phyloP scores from a whole-genome alignment of 2,329 filamentous ascomycete genomes.

The Colletotrichum filicis region DNA sequence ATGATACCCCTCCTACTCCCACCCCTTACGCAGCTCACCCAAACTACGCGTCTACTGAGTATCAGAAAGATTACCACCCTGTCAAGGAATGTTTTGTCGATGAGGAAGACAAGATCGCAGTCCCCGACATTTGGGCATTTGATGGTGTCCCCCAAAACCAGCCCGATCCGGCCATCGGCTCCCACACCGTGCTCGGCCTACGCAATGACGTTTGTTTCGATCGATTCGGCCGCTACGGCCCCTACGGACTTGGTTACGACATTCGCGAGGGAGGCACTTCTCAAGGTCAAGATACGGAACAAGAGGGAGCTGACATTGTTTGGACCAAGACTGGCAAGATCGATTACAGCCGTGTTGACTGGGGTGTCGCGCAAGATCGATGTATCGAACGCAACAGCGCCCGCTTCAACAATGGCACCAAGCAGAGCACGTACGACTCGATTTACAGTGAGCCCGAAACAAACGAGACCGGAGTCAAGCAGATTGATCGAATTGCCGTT shows the following conservation, averaged over 20 bases:
- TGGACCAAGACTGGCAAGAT: slow-evolving; percentile 67
- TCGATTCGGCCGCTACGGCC: slow-evolving; percentile 83
- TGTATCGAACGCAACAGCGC: slow-evolving; percentile 70
- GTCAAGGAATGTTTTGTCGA: slow-evolving; percentile 74
- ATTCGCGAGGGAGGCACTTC: slow-evolving; percentile 76
- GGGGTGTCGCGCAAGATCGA: slow-evolving; percentile 63
- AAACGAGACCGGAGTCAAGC: slow-evolving; percentile 44
- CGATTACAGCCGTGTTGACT: slow-evolving; percentile 66
- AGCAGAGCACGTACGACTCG: slow-evolving; percentile 37
- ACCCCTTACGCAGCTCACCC: slow-evolving; percentile 69
- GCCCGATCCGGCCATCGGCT: slow-evolving; percentile 82
- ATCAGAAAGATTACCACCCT: slow-evolving; percentile 61
- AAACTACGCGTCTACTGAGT: slow-evolving; percentile 71
- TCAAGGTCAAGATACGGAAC: slow-evolving; percentile 78
- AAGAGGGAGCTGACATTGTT: slow-evolving; percentile 71
- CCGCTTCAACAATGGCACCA: slow-evolving; percentile 64
- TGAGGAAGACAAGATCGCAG: slow-evolving; percentile 63
- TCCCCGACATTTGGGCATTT: slow-evolving; percentile 75
- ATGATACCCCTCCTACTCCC: slow-evolving; percentile 50
- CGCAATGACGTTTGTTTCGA: slow-evolving; percentile 88
- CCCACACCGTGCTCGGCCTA: slow-evolving; percentile 78
- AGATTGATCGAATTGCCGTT: slow-evolving; percentile 74
- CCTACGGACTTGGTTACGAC: slow-evolving; percentile 88
- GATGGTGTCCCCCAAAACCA: slow-evolving; percentile 79
- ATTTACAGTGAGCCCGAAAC: slow-evolving; percentile 18